Evolutionary conservation across 495 filamentous ascomycete species (phyloP), one percentile per base, ranked within the genome.

Genomic region (Aspergillus taichungensis): DNA sequence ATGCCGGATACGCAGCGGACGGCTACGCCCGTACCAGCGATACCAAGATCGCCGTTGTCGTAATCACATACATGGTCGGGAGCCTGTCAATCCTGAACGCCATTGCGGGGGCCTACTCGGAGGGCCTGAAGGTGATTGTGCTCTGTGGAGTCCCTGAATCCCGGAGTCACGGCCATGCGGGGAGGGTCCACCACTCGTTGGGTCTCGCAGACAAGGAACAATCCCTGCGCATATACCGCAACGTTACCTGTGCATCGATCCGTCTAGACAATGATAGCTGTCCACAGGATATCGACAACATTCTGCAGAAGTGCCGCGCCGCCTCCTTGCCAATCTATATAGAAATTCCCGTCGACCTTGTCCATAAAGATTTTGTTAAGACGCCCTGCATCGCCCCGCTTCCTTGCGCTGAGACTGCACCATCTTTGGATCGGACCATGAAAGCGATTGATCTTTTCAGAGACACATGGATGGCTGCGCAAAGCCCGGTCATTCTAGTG

Each of bases 51-150:
- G 69, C 70, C 6, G 84, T 84, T 4, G 60, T 88, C 32, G 58
- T 87, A 24, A 87, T 84, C 31, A 85, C 85, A 0, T 88, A 84
- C 44, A 83, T 85, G 29, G 83, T 87, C 14, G 84, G 85, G 29
- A 82, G 87, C 53, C 68, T 88, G 1, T 84, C 80, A 1, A 78
- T 81, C 34, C 55, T 87, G 36, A 86, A 87, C 54, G 83, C 78
- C 8, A 58, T 85, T 32, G 81, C 80, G 3, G 83, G 83, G 10
- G 70, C 79, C 33, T 86, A 76, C 57, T 77, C 82, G 0, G 85
- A 91, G 57, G 74, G 76, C 46, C 75, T 87, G 5, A 84, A 84
- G 0, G 66, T 94, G 3, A 76, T 89, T 10, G 85, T 90, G 59
- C 81, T 91, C 37, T 84, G 87, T 11, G 85, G 85, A 0, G 42